Conservation (phyloP, 768 basidiomycete species). For the Mrakia hoshinonis region DNA sequence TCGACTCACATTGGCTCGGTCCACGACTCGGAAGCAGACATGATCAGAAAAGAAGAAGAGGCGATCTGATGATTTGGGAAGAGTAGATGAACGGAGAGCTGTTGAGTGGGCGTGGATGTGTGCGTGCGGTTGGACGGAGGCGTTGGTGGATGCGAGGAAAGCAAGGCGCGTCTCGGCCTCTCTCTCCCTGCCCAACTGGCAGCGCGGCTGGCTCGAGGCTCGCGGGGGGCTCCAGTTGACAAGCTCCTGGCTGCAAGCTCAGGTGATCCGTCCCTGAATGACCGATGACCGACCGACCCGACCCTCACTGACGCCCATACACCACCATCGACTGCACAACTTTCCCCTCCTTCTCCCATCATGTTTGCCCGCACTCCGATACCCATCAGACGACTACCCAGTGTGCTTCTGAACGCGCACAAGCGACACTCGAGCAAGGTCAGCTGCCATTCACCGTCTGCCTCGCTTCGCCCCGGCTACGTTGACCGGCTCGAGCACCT, state of each 20-base stretch:
- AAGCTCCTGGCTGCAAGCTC: too few species aligned
- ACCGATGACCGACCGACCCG: neutral
- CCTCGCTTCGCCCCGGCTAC: neutral
- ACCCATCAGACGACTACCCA: neutral
- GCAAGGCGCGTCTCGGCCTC: neutral
- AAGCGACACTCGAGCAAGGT: neutral
- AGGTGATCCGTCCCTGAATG: neutral
- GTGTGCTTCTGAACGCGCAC: neutral
- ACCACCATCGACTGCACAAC: neutral
- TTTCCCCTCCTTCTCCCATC: too few species aligned
- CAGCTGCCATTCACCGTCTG: neutral
- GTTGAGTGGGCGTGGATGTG: neutral
- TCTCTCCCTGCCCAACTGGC: too few species aligned
- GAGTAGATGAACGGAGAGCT: neutral
- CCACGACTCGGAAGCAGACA: conserved; percentile 13
- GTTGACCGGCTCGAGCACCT: neutral
- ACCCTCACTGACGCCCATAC: neutral
- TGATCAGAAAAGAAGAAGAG: neutral
- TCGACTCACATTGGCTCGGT: conserved; percentile 13
- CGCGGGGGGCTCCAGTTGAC: too few species aligned
- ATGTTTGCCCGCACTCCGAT: neutral
- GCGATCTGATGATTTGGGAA: neutral
- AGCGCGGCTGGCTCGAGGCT: too few species aligned
- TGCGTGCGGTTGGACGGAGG: neutral
- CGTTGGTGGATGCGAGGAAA: neutral